Evolutionary conservation across 768 basidiomycete species (phyloP), one percentile per base, ranked within the genome.

Genomic region (Hirschioporus abietinus): DNA sequence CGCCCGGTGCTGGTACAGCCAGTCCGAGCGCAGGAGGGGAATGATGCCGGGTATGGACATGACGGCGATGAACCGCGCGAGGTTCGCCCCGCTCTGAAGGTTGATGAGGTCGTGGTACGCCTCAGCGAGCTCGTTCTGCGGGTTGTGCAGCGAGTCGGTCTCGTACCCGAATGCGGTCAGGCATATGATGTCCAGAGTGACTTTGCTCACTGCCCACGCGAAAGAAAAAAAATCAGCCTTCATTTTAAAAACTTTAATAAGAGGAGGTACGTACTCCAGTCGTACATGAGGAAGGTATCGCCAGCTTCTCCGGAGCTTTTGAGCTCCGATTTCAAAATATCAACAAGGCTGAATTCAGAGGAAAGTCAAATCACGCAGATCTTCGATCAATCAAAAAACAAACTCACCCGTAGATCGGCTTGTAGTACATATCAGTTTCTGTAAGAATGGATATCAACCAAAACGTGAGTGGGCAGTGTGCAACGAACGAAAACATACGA

Each of bases 141-240:
- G 80, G 66, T 83, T 75, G 69, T 78, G 78, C 15, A 85, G 73
- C 1, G 80, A 80, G 67, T 84, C 79, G 7, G 82, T 68, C 42
- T 75, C 72, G 70, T 85, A 85, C 15, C 81, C 82, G 64, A 85
- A 83, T 0, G 82, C 82, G 10, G 84, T 81, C 7, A 77, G 76
- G 72, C 82, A 84, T 60, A 85, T 84, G 65, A 84, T 82, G 68
- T 85, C 83, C 8, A 86, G 77, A 0, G 84, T 84, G 0, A 80
- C 81, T 74, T 83, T 84, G 69, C 80, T 80, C 78, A 83, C 82
- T 84, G 15, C 62, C 30, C n/a, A n/a, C n/a, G n/a, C n/a, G n/a
- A n/a, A n/a, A n/a, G n/a, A n/a, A n/a, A n/a, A n/a, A n/a, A n/a
- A n/a, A n/a, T n/a, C n/a, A n/a, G n/a, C n/a, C n/a, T n/a, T n/a